Evolutionary conservation across 2,329 filamentous ascomycete genomes (phyloP).

Genomic region (Calonectria leucothoes): DNA sequence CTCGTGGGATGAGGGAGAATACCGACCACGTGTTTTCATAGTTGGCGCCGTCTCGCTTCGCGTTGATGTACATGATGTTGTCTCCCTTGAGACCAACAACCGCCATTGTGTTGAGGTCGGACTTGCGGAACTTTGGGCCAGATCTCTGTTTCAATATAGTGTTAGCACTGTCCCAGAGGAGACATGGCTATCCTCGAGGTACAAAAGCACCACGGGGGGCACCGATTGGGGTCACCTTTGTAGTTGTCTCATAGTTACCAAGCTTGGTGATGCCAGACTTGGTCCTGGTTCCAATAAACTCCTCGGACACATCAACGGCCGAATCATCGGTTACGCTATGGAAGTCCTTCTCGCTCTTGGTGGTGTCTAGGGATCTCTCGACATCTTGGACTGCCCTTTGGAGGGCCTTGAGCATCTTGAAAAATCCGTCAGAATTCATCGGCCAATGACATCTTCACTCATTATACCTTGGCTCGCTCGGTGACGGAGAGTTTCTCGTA

Average conservation of each 20-base stretch:
- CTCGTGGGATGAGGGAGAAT: background rate
- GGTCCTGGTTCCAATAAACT: background rate
- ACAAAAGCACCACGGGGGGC: background rate
- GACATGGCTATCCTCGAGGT: background rate
- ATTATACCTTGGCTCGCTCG: background rate
- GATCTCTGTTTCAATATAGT: background rate
- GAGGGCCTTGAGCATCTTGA: background rate
- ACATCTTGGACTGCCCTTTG: background rate
- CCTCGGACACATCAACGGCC: background rate
- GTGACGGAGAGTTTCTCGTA: background rate
- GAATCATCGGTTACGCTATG: background rate
- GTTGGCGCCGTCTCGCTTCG: background rate
- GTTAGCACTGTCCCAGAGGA: background rate
- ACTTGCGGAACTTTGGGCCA: background rate
- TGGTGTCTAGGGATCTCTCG: background rate
- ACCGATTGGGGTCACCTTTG: background rate
- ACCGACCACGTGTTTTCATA: background rate
- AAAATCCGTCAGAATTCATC: background rate
- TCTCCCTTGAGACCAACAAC: background rate
- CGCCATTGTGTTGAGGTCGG: background rate
- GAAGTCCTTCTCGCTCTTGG: background rate
- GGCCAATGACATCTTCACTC: background rate
- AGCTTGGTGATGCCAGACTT: background rate
- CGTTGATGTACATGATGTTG: conserved; percentile 3
- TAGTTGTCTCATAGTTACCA: background rate